Base-by-base conservation (phyloP, 192 early-diverging fungal genomes). In the Umbelopsis vinacea region DNA sequence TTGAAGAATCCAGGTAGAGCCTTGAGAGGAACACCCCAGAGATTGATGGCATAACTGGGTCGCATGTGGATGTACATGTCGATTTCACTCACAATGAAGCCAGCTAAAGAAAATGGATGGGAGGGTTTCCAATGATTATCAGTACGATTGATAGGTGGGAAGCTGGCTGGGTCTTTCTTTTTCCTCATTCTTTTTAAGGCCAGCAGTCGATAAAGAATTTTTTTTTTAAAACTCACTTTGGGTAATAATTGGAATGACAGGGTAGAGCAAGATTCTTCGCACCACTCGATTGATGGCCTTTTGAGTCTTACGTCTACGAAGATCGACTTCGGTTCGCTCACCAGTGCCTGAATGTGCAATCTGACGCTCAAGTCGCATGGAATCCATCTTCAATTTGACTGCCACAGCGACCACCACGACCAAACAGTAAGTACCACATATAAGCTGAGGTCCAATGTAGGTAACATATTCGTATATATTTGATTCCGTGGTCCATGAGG, bases 281-380 rank as follows among this genome's bases (percentile, higher is more conserved):
- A 72, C 71, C 40, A 60, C 50, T 6, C 54, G 71, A 55, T 72
- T 72, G 43, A 72, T 72, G 52, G 54, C 54, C n/a, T 57, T 52
- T 15, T 52, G 47, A 2, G 37, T 52, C 26, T 70, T 70, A 35
- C 53, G 69, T 24, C 47, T 10, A 1, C 47, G 26, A 46, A 70
- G 11, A 23, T 52, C 69, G 29, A 70, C 69, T 52, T 70, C 47
- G 8, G 43, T 40, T 17, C 46, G 26, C 21, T 70, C 69, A 9
- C 69, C 69, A 1, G 21, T 70, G 6, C 45, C 29, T 24, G 33
- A 8, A 43, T 52, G 17, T 33, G 47, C 47, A 50, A 54, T 46
- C 17, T 52, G 48, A 29, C 69, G 48, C 6, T 70, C 69, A 15
- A 70, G 33, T 38, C 48, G 7, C 29, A 22, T 23, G 11, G 69